phyloP scores from a whole-genome alignment of 106 monocot genomes.

The Dactylorhiza incarnata region DNA sequence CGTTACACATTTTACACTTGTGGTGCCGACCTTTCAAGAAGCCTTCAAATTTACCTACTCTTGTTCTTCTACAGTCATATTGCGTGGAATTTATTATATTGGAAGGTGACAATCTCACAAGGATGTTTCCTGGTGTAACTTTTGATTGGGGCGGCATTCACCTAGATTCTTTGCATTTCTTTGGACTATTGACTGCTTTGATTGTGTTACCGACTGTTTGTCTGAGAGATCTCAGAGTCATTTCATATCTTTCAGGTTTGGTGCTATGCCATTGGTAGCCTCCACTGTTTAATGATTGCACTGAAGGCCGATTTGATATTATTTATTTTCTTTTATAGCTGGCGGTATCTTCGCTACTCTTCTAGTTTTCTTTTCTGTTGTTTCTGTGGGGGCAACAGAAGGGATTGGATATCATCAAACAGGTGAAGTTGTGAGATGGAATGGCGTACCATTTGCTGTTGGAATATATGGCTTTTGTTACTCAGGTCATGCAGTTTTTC shows the following conservation, averaged over 20 bases:
- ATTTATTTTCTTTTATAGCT: constrained; percentile 35
- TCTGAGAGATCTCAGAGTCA: constrained; percentile 64
- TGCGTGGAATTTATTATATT: constrained; percentile 96
- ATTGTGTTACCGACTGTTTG: constrained; percentile 86
- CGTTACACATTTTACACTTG: background rate
- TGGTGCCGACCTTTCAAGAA: background rate
- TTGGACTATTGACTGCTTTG: constrained; percentile 68
- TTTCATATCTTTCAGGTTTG: constrained; percentile 82
- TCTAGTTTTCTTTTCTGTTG: constrained; percentile 63
- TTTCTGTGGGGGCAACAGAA: constrained; percentile 44
- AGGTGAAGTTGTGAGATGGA: constrained; percentile 56
- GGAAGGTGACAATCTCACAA: constrained; percentile 90
- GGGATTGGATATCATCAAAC: constrained; percentile 59
- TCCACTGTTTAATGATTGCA: constrained; percentile 1
- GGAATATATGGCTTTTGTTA: constrained; percentile 95
- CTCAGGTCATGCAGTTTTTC: constrained; percentile 90
- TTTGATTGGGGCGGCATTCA: constrained; percentile 56
- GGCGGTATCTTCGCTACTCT: constrained; percentile 81
- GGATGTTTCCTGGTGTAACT: constrained; percentile 57
- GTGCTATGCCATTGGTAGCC: background rate
- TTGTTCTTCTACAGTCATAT: constrained; percentile 55
- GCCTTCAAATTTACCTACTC: constrained; percentile 2
- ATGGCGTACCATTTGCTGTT: constrained; percentile 77
- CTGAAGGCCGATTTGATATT: background rate
- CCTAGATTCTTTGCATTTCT: constrained; percentile 60